phyloP scores from a whole-genome alignment of 2,329 filamentous ascomycete genomes.

The Myriosclerotinia curreyana region DNA sequence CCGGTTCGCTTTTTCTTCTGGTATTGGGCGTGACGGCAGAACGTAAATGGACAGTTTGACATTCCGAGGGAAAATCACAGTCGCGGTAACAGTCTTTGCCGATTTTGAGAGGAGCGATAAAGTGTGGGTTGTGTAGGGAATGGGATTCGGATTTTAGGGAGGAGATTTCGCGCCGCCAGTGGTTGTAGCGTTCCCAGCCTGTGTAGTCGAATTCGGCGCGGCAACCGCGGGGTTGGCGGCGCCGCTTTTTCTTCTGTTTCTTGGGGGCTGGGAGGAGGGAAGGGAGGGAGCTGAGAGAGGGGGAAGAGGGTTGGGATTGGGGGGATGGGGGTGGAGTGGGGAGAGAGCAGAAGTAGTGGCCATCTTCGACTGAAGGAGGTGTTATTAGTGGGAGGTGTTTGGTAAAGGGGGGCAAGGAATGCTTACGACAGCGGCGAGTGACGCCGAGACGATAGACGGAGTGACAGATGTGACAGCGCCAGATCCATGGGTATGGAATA shows the following conservation, averaged over 20 bases:
- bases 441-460: conserved; percentile 38
- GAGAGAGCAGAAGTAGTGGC: conserved; percentile 29
- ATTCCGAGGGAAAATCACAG: conserved; percentile 21
- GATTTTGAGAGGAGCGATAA: conserved; percentile 3
- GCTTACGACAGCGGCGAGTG: conserved; percentile 38
- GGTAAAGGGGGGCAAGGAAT: not conserved
- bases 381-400: not conserved
- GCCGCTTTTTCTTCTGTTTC: conserved; percentile 17
- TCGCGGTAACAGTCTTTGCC: conserved; percentile 19
- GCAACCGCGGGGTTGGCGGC: conserved; percentile 16
- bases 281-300: not conserved
- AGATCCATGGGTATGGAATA: conserved; percentile 39
- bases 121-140: not conserved
- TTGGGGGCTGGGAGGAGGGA: not conserved
- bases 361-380: conserved; percentile 27
- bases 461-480: conserved; percentile 40
- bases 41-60: conserved; percentile 5
- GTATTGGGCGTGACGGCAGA: not conserved
- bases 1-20: conserved; percentile 8
- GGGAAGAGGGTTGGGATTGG: not conserved
- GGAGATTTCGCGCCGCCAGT: conserved; percentile 12
- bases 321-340: conserved; percentile 18
- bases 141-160: conserved; percentile 12
- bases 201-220: conserved; percentile 25
- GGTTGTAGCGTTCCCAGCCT: conserved; percentile 23